These are phyloP conservation scores for Tubosaeta sp. DNA, from an alignment of 768 basidiomycete genomes.

Conservation along the genomic window DNA sequence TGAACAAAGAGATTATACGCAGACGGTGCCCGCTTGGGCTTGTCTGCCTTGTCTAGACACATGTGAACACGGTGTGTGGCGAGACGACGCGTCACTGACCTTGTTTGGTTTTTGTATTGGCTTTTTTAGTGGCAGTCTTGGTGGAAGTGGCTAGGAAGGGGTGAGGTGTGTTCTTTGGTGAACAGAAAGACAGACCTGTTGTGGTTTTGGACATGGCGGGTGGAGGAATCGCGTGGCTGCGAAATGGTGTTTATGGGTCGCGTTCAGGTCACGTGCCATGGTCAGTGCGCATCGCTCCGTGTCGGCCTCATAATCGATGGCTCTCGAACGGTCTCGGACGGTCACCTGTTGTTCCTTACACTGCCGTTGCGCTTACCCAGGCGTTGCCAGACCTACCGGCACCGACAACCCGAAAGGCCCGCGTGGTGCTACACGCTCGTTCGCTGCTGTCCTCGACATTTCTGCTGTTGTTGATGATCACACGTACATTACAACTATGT, in stretches of 20 bases:
- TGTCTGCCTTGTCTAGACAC: conserved; percentile 37
- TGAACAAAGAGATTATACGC: conserved; percentile 59
- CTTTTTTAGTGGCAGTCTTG: conserved; percentile 53
- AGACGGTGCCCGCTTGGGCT: conserved; percentile 53
- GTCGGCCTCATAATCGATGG: too few species aligned
- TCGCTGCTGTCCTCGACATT: conserved; percentile 10
- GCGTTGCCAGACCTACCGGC: conserved; percentile 22
- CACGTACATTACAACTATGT: too few species aligned
- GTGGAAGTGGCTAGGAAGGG: conserved; percentile 44
- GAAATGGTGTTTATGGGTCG: conserved; percentile 21
- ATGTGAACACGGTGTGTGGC: neutral
- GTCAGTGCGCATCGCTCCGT: neutral
- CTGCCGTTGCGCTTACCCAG: conserved; percentile 31
- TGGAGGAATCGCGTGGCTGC: conserved; percentile 4
- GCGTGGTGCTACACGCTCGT: conserved; percentile 9
- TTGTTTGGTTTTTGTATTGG: conserved; percentile 42
- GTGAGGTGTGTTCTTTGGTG: conserved; percentile 1
- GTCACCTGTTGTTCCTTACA: conserved; percentile 36
- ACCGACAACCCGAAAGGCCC: conserved; percentile 1
- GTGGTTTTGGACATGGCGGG: conserved; percentile 46
- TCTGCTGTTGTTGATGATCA: too few species aligned
- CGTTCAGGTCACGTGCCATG: conserved; percentile 28
- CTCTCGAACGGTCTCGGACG: too few species aligned
- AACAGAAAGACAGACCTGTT: conserved; percentile 36
- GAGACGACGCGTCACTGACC: conserved; percentile 23